Conservation (phyloP, 2,329 filamentous ascomycete species). For the Seiridium unicorne region DNA sequence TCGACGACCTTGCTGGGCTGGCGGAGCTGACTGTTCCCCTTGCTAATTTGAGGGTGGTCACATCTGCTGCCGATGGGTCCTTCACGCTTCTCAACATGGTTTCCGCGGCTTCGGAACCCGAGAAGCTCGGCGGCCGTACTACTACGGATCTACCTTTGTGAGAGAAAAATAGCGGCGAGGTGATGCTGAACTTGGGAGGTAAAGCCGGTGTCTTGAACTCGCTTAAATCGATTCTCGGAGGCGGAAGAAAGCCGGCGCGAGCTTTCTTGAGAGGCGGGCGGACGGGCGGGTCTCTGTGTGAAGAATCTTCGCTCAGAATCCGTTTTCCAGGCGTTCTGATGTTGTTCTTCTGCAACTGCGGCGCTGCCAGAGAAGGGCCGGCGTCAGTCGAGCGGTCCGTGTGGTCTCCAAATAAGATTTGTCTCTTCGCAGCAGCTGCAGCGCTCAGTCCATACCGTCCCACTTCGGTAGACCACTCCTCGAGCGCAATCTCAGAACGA, state of each 20-base stretch:
- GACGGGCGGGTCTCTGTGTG: neutral
- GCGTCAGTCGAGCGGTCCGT: constrained; percentile 4
- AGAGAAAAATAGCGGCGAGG: constrained; percentile 54
- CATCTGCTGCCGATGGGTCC: constrained; percentile 38
- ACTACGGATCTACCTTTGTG: constrained; percentile 36
- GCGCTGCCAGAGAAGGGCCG: neutral
- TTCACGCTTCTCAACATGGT: constrained; percentile 47
- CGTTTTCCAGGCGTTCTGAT: constrained; percentile 8
- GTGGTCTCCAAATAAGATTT: constrained; percentile 15
- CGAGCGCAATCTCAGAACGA: constrained; percentile 9
- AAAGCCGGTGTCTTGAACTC: constrained; percentile 23
- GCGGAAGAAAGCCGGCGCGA: constrained; percentile 44
- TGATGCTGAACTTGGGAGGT: constrained; percentile 31
- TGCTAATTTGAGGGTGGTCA: constrained; percentile 56
- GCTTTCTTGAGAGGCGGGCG: constrained; percentile 41
- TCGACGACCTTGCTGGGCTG: constrained; percentile 46
- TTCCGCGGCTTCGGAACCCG: constrained; percentile 38
- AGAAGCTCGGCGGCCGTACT: constrained; percentile 35
- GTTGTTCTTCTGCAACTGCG: constrained; percentile 3
- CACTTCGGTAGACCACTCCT: constrained; percentile 23
- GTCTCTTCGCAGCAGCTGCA: constrained; percentile 11
- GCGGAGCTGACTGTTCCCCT: constrained; percentile 49
- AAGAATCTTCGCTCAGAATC: constrained; percentile 10
- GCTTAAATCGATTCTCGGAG: constrained; percentile 42
- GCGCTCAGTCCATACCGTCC: constrained; percentile 28